A percentile compares a stretch with the other conserved stretches of the same genome.
Conservation (phyloP, 225 moss, liverwort and hornwort species). For the Sphagnum tenellum region DNA sequence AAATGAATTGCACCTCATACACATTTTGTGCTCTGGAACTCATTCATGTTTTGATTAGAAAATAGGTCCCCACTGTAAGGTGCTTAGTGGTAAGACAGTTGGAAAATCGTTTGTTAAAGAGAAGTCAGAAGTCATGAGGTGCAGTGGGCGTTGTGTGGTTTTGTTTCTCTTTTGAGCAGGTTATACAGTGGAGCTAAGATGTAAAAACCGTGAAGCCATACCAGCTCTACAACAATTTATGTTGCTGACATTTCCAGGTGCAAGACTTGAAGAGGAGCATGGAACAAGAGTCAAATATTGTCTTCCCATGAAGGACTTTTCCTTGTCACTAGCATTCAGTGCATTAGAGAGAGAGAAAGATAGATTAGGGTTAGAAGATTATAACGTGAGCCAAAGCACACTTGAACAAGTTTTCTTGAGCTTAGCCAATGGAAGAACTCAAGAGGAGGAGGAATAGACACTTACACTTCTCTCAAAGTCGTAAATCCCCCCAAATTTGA, state of each 20-base stretch:
- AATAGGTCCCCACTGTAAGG: too few species aligned
- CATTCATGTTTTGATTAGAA: too few species aligned
- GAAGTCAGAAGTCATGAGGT: too few species aligned
- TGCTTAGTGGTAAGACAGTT: too few species aligned
- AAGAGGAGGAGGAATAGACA: conserved; percentile 7
- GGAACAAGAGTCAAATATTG: conserved; percentile 67
- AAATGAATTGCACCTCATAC: too few species aligned
- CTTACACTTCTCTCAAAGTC: too few species aligned
- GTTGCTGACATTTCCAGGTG: conserved; percentile 41
- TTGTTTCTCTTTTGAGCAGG: conserved; percentile 28
- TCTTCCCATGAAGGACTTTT: conserved; percentile 59
- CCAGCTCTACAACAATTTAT: conserved; percentile 56
- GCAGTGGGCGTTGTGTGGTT: too few species aligned
- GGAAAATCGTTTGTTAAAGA: too few species aligned
- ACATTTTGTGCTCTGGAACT: too few species aligned
- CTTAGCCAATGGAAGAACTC: conserved; percentile 56
- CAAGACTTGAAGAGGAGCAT: conserved; percentile 70
- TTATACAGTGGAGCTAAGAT: conserved; percentile 84
- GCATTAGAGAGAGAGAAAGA: conserved; percentile 69
- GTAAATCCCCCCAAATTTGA: too few species aligned
- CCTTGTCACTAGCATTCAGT: conserved; percentile 66
- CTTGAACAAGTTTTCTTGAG: conserved; percentile 93
- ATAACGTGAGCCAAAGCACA: conserved; percentile 86
- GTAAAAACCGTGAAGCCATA: conserved; percentile 23
- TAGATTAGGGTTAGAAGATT: conserved; percentile 66